Conservation (phyloP, 2,329 filamentous ascomycete genomes). For the Stachybotrys echinatus region DNA sequence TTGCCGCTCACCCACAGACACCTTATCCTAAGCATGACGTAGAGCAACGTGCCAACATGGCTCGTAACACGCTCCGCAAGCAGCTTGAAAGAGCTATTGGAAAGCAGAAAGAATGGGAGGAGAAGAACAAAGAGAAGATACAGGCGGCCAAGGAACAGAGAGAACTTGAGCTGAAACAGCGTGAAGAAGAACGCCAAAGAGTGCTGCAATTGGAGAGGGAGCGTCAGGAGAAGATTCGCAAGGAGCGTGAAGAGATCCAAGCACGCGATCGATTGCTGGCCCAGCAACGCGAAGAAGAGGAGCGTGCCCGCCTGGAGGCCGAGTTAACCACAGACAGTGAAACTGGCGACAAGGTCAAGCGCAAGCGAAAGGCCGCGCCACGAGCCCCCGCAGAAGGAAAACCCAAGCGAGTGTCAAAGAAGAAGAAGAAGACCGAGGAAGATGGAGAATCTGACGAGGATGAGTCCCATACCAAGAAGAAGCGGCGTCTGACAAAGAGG, state of each 20-base stretch:
- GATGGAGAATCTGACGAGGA: conserved; percentile 34
- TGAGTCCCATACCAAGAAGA: conserved; percentile 53
- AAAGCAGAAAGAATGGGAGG: conserved; percentile 85
- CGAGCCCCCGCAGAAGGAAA: conserved; percentile 34
- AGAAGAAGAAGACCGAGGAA: conserved; percentile 48
- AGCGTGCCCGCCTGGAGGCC: conserved; percentile 45
- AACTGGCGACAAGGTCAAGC: conserved; percentile 74
- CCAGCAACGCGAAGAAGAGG: conserved; percentile 47
- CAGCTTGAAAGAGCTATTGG: conserved; percentile 83
- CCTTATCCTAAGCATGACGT: conserved; percentile 89
- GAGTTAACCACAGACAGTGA: conserved; percentile 79
- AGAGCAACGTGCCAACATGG: conserved; percentile 96
- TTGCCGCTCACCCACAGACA: conserved; percentile 58
- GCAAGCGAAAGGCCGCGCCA: conserved; percentile 59
- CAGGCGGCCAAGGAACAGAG: conserved; percentile 73
- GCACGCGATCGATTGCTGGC: conserved; percentile 71
- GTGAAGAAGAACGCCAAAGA: conserved; percentile 70
- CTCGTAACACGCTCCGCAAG: conserved; percentile 86
- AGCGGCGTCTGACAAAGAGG: conserved; percentile 50
- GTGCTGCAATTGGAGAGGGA: conserved; percentile 66
- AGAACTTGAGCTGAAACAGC: conserved; percentile 71
- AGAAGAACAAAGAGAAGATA: conserved; percentile 85
- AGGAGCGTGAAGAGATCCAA: conserved; percentile 76
- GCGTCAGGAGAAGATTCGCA: conserved; percentile 73
- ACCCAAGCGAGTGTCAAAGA: conserved; percentile 44